Evolutionary conservation across 2,329 filamentous ascomycete genomes (phyloP), one percentile per base, ranked within the genome.

Genomic region (Penicillium sp.): DNA sequence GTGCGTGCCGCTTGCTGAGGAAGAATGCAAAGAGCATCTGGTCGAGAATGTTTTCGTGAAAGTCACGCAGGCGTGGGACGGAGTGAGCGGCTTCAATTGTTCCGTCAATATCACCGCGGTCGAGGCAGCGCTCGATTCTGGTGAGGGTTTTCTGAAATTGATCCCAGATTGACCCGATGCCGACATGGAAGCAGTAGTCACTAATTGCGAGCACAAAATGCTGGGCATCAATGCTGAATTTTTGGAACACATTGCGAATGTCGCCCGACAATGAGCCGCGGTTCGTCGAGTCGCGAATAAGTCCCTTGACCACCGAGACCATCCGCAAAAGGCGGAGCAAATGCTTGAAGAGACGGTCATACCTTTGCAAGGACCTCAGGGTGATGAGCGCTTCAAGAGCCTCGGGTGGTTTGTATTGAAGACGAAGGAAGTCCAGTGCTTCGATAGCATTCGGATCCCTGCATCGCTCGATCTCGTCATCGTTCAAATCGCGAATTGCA

Each of bases 381-480:
- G 91, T 92, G 43, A 99, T 88, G 62, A 98, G 83, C 0, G 87
- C 81, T 42, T 88, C 82, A 0, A 98, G 80, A 0, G 91, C 86
- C 0, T 84, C 75, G 0, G 92, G 89, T 0, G 92, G 83, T 42
- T 89, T 90, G 76, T 97, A 98, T 48, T 92, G 90, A 7, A 99
- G 79, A 1, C 91, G 87, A 15, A 99, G 81, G 70, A 99, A 98
- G 75, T 98, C 95, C n/a, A 98, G 82, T 0, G 95, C 95, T 71
- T 94, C 88, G 17, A 98, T 83, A 0, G 89, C 90, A 71, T 91
- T 85, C 0, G 92, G 88, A 68, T 98, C 86, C 82, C 96, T 88
- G 74, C 92, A 94, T 62, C 84, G 87, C 54, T 92, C 86, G 50
- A 96, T 90, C 67, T 97, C 92, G 49, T 89, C 88, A 7, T 87